Percentiles rank a stretch among this genome's conserved stretches.
Evolutionary conservation across 306 rosid genomes (phyloP).

Genomic region (Rosa rugosa): DNA sequence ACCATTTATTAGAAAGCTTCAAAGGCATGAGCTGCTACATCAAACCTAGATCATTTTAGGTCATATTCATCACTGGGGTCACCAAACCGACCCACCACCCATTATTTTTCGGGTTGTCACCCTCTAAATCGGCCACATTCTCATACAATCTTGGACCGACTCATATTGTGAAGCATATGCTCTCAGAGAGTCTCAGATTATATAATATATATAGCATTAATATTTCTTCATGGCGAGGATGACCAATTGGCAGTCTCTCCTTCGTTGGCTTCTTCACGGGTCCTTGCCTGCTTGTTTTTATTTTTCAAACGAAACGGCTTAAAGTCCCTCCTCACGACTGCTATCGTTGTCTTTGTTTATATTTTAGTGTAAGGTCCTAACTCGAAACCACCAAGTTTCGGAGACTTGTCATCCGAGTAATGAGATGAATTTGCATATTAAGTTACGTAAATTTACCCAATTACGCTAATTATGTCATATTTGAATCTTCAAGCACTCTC

Average conservation of each 20-base stretch:
- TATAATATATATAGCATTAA: background rate
- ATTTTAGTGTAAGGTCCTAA: background rate
- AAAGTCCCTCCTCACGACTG: background rate
- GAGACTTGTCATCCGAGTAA: no score
- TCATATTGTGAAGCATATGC: background rate
- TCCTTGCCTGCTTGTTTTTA: background rate
- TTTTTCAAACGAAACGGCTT: background rate
- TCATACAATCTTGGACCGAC: conserved; percentile 13
- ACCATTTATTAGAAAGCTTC: background rate
- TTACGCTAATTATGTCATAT: no score
- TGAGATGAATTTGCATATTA: no score
- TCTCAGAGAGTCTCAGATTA: background rate
- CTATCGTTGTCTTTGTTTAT: background rate
- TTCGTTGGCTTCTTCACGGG: background rate
- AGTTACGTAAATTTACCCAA: no score
- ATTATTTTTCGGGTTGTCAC: conserved; percentile 17
- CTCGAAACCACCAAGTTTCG: background rate
- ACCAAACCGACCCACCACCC: conserved; percentile 6
- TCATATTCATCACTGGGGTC: conserved; percentile 8
- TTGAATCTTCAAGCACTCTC: no score
- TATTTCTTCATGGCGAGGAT: background rate
- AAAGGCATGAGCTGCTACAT: background rate
- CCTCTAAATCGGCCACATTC: conserved; percentile 1
- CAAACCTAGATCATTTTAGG: conserved; percentile 1
- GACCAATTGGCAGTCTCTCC: background rate